phyloP scores from a whole-genome alignment of 75 land plant genomes.

The Pseudotsuga menziesii region DNA sequence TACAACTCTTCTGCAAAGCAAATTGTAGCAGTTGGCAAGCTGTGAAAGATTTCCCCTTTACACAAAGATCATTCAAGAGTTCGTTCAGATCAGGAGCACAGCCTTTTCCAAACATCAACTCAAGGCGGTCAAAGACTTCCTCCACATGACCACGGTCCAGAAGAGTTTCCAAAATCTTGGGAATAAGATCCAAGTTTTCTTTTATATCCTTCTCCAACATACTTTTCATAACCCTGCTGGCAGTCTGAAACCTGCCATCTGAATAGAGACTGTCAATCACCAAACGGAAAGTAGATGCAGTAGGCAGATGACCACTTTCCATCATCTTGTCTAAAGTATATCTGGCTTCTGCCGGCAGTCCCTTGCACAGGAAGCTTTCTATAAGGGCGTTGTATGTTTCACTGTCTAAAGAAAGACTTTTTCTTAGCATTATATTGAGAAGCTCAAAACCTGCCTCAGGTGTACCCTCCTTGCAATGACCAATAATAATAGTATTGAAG shows the following conservation, averaged over 20 bases:
- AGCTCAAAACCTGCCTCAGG: conserved; percentile 58
- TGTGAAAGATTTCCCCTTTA: conserved; percentile 42
- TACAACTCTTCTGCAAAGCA: conserved; percentile 39
- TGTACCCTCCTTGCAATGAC: conserved; percentile 54
- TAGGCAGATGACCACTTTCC: conserved; percentile 52
- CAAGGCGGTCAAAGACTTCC: conserved; percentile 60
- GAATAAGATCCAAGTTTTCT: conserved; percentile 60
- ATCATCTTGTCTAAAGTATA: conserved; percentile 61
- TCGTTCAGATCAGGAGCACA: conserved; percentile 40
- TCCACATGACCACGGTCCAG: conserved; percentile 66
- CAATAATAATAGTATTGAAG: conserved; percentile 46
- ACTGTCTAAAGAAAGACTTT: conserved; percentile 29
- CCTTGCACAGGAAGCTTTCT: conserved; percentile 52
- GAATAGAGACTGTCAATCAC: conserved; percentile 57
- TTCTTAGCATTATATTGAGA: conserved; percentile 51
- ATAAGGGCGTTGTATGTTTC: conserved; percentile 34
- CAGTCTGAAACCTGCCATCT: conserved; percentile 73
- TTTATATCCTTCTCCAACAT: conserved; percentile 71
- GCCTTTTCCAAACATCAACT: conserved; percentile 33
- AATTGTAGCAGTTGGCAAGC: conserved; percentile 52
- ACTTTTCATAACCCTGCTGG: conserved; percentile 65
- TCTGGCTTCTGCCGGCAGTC: conserved; percentile 71
- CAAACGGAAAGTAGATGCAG: conserved; percentile 33
- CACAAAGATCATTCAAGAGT: conserved; percentile 36
- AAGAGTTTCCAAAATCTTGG: conserved; percentile 54